These are phyloP conservation scores for Lumnitzera racemosa DNA, from an alignment of 345 rosid genomes.

Conservation along the genomic window DNA sequence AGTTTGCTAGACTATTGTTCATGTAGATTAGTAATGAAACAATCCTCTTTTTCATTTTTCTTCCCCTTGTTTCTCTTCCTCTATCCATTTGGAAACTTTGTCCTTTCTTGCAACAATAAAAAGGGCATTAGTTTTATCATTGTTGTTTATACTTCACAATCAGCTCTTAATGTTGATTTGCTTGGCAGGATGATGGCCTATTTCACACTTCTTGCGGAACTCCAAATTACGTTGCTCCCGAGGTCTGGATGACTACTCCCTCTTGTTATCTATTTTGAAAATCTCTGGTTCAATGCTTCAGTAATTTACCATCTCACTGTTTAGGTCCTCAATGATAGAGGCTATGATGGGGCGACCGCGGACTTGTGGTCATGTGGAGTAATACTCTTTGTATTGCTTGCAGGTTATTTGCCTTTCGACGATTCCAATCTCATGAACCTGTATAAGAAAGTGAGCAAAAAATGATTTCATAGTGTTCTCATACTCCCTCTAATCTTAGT, in stretches of 20 bases:
- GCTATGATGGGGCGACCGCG: constrained; percentile 96
- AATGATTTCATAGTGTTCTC: constrained; percentile 6
- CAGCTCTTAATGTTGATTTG: not conserved
- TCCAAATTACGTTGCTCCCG: constrained; percentile 97
- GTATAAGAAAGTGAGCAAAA: constrained; percentile 78
- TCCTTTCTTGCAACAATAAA: not conserved
- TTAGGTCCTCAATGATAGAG: constrained; percentile 93
- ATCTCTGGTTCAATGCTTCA: not conserved
- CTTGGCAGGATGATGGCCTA: constrained; percentile 83
- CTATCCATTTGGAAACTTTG: not conserved
- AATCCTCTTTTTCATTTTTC: no score
- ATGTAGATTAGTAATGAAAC: no score
- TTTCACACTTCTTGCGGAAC: constrained; percentile 97
- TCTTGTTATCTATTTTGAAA: not conserved
- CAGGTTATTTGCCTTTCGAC: constrained; percentile 98
- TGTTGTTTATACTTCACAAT: not conserved
- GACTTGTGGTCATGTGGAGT: constrained; percentile 99
- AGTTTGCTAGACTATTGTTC: no score
- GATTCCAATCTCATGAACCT: constrained; percentile 89
- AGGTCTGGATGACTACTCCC: constrained; percentile 37
- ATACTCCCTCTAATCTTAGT: constrained; percentile 4
- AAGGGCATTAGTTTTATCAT: not conserved
- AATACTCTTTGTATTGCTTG: constrained; percentile 91
- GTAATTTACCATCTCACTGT: constrained; percentile 11
- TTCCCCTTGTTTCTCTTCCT: not conserved